Base-by-base conservation (phyloP, 257 asterid species). In the Solanum corneliomulleri region DNA sequence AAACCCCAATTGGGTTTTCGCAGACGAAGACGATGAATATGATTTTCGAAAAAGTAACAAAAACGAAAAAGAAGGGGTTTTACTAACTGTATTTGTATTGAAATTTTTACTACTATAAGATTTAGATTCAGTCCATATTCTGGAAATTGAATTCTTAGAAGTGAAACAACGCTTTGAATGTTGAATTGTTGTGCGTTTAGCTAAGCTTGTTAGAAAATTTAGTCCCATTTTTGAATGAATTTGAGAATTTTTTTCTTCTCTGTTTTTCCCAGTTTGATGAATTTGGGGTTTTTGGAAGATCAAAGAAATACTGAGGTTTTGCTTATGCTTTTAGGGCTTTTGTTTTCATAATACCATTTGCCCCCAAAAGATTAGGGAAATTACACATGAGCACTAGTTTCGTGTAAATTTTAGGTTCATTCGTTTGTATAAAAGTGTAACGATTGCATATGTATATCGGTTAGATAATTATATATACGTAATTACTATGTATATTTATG, bases 1-100 rank as follows among this genome's bases (percentile, higher is more conserved):
- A 41, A 94, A 70, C 3, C 98, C 96, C 92, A 84, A 86, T 10
- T 88, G 80, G 12, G 91, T 83, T 83, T 90, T 89, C 71, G 90
- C 77, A 7, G 77, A 70, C 4, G 77, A 69, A 7, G 95, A 72
- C 5, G 91, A 87, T 4, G 95, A 91, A 58, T 85, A 87, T 5
- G 89, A 88, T 60, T 89, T 91, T 52, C 82, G 86, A 39, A 83
- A 8, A 86, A 87, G 20, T 12, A 45, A n/a, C 49, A 88, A 33
- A 49, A 56, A 76, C 42, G 83, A 35, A 41, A 66, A 14, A 14
- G 9, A 90, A 70, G 90, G 87, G 82, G 85, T 87, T 68, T 85
- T 88, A 83, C 89, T 71, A 60, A 81, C 68, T 84, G 88, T 45
- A 58, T 76, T 31, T 82, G 37, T 44, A 42, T 66, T 90, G 88